Evolutionary conservation across 345 rosid genomes (phyloP).

Genomic region (Arabidopsis thaliana): DNA sequence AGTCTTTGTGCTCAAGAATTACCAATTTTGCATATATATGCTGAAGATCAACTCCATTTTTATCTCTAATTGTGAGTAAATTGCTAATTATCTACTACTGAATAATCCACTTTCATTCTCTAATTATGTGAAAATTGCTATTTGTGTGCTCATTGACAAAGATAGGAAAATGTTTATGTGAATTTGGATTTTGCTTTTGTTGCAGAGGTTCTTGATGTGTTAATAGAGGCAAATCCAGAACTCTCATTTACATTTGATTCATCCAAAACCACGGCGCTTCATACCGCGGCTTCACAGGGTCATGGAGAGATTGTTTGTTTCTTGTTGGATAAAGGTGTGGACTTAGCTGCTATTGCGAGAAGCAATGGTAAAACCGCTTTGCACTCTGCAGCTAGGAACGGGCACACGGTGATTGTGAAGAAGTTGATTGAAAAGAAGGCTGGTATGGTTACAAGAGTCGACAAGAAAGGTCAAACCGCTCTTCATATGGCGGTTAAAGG

Average conservation of each 20-base stretch:
- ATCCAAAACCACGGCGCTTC: conserved; percentile 75
- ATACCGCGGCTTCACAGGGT: conserved; percentile 86
- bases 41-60: neutral
- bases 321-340: conserved; percentile 65
- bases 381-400: conserved; percentile 91
- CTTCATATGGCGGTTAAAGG: conserved; percentile 98
- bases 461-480: conserved; percentile 87
- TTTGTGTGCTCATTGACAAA: neutral
- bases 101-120: neutral
- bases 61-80: neutral
- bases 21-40: neutral
- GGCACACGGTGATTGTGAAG: conserved; percentile 76
- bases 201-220: conserved; percentile 67
- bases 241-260: conserved; percentile 79
- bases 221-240: conserved; percentile 68
- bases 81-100: neutral
- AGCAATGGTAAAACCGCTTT: conserved; percentile 81
- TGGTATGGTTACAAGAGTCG: conserved; percentile 58
- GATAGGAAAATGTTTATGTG: neutral
- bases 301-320: conserved; percentile 69
- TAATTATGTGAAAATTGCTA: neutral
- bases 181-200: conserved; percentile 18
- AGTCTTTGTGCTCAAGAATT: neutral
- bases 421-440: conserved; percentile 62
- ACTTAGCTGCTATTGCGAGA: conserved; percentile 62